Evolutionary conservation across 805 yeast genomes (phyloP).

Genomic region (Myxozyma neotropica): DNA sequence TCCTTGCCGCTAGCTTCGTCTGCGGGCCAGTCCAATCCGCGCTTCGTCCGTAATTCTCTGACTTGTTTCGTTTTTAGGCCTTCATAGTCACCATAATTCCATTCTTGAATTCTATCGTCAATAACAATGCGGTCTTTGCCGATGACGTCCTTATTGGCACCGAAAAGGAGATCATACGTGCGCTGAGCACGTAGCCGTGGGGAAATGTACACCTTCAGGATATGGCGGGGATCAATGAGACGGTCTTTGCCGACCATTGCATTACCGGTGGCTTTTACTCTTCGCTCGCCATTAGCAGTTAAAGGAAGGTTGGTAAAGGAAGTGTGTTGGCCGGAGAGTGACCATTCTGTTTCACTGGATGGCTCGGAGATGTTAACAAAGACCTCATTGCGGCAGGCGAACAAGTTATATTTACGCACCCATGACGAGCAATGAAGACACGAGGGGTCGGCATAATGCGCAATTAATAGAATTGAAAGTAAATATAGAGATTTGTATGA

Average conservation of each 20-base stretch:
- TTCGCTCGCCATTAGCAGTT: conserved; percentile 74
- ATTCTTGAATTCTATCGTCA: conserved; percentile 74
- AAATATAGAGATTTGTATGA: background rate
- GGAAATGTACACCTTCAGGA: conserved; percentile 71
- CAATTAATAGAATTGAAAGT: background rate
- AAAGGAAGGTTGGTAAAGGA: conserved; percentile 80
- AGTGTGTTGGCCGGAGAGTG: conserved; percentile 89
- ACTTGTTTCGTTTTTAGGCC: conserved; percentile 75
- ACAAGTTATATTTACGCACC: conserved; percentile 31
- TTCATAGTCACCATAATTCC: conserved; percentile 97
- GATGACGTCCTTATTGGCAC: conserved; percentile 7
- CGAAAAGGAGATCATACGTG: conserved; percentile 63
- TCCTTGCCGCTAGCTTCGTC: conserved; percentile 19
- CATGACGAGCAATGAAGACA: conserved; percentile 47
- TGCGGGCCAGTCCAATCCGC: conserved; percentile 54
- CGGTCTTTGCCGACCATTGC: conserved; percentile 62
- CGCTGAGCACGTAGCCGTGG: conserved; percentile 80
- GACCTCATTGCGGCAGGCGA: background rate
- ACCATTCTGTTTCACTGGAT: conserved; percentile 84
- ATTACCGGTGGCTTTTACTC: conserved; percentile 74
- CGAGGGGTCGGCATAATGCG: conserved; percentile 41
- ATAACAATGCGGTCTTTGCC: conserved; percentile 43
- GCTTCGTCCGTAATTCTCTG: conserved; percentile 55
- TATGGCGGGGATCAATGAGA: conserved; percentile 62
- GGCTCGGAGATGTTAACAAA: background rate